Evolutionary conservation across 345 rosid genomes (phyloP).

Genomic region (Brassica juncea): DNA sequence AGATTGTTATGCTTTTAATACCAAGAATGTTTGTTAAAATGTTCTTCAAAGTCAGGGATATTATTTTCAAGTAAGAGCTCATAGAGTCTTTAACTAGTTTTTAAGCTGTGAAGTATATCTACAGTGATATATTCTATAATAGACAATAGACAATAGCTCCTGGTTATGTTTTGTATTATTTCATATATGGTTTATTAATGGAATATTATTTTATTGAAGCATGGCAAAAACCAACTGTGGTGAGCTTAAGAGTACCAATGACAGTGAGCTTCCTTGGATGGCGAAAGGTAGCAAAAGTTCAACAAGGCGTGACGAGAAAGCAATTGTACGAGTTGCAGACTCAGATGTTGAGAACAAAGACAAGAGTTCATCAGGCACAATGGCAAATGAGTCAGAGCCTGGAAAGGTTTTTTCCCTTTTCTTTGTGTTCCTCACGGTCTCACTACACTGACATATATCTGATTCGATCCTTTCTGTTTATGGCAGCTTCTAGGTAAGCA

Average conservation of each 20-base stretch:
- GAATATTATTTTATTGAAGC: conserved; percentile 21
- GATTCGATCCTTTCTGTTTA: background rate
- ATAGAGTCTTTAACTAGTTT: conserved; percentile 13
- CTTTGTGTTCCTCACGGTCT: background rate
- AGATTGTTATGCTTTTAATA: conserved; percentile 11
- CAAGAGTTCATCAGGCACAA: conserved; percentile 25
- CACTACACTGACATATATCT: background rate
- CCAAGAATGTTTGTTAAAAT: background rate
- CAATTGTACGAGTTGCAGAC: conserved; percentile 27
- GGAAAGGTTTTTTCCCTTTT: conserved; percentile 49
- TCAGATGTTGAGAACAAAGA: conserved; percentile 31
- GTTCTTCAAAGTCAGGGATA: background rate
- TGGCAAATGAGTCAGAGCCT: conserved; percentile 45
- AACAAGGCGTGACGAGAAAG: conserved; percentile 47
- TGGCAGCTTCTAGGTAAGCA: conserved; percentile 54
- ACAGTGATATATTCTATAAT: background rate
- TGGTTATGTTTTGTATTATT: background rate
- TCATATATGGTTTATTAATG: background rate
- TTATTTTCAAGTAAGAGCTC: conserved; percentile 12
- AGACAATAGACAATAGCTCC: background rate
- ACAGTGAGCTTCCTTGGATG: conserved; percentile 47
- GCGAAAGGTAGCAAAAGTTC: conserved; percentile 51
- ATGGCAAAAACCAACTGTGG: conserved; percentile 48
- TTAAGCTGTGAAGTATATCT: background rate
- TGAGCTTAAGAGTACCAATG: conserved; percentile 32